Base-by-base conservation (phyloP, 768 basidiomycete species). In the Tricholoma bakamatsutake region DNA sequence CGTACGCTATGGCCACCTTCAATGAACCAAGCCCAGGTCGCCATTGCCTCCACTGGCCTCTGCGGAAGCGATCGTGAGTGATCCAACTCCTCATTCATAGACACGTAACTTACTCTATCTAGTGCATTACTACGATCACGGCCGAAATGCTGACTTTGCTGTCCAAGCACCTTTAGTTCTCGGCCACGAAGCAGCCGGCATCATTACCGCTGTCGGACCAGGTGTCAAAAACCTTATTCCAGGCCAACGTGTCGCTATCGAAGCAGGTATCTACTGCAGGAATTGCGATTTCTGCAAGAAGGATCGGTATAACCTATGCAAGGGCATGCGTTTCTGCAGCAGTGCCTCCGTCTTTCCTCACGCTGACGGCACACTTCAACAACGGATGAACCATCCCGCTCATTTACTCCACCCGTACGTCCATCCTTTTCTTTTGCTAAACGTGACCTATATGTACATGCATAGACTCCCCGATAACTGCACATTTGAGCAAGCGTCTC, bases 251-350 rank as follows among this genome's bases (percentile, higher is more conserved):
- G 94, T 98, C 52, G 95, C 93, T 27, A 88, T 98, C 68, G 95
- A 98, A 69, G 89, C 91, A 5, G 95, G 95, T 28, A 84, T 95
- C 67, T 85, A 87, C 78, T 98, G 95, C 73, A 82, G 82, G 55
- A 75, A 76, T 40, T 93, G 90, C 72, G 69, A 75, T 31, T 85
- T 77, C 67, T 93, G 91, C 72, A 60, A 71, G 35, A 76, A 81
- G 58, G 90, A 89, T 12, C 82, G 92, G 18, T 98, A 98, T 76
- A 98, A 98, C 74, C 82, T 98, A 56, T 98, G 95, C 80, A 85
- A 85, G 58, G 75, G 77, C 61, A 84, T 98, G 84, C 83, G 90
- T 61, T 98, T 98, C 75, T 89, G 88, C 61, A 86, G 84, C 59
- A 88, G 85, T 57, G 95, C 95, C 43, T 88, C 94, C 67, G 90